Evolutionary conservation across 2,329 filamentous ascomycete species (phyloP), one percentile per base, ranked within the genome.

Genomic region (Nannizzia gypsea): DNA sequence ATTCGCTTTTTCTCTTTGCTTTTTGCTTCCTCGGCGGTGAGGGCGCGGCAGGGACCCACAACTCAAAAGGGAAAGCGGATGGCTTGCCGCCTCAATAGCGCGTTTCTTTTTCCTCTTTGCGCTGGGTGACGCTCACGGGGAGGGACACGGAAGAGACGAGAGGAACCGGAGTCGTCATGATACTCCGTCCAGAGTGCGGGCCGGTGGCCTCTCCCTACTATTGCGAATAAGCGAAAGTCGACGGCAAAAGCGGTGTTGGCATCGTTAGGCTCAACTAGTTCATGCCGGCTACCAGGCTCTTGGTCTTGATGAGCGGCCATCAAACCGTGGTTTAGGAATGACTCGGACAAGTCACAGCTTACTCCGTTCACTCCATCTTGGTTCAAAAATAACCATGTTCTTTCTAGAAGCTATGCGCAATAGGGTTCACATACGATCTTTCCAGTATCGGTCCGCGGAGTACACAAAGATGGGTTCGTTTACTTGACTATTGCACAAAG

Each of bases 1-100:
- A 36, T 36, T 36, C 31, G 31, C 31, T 3, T 13, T 3, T n/a
- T 34, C 31, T 34, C 31, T 34, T 56, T 56, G 31, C 31, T 34
- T 26, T 48, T 48, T 24, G 20, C 44, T 15, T 15, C 20, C 26
- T 54, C 6, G 48, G 48, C 48, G 48, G 48, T 54, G 48, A 54
- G 48, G 20, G 20, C 38, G 44, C 44, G 44, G 44, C 44, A 48
- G 44, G 42, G 20, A 22, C 48, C 48, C 26, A 24, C 15, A 9
- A n/a, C 48, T 20, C 22, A 54, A 54, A 54, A 26, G 26, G 48
- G 48, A 54, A 54, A 54, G 28, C 48, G 48, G 13, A 54, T 48
- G 42, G 42, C 48, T 52, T 52, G 17, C 26, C 48, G 48, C 48
- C 20, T n/a, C 22, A 15, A n/a, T 28, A 5, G 13, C 9, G 13